Evolutionary conservation across 2,329 filamentous ascomycete genomes (phyloP).

Genomic region (Cladophialophora immunda): DNA sequence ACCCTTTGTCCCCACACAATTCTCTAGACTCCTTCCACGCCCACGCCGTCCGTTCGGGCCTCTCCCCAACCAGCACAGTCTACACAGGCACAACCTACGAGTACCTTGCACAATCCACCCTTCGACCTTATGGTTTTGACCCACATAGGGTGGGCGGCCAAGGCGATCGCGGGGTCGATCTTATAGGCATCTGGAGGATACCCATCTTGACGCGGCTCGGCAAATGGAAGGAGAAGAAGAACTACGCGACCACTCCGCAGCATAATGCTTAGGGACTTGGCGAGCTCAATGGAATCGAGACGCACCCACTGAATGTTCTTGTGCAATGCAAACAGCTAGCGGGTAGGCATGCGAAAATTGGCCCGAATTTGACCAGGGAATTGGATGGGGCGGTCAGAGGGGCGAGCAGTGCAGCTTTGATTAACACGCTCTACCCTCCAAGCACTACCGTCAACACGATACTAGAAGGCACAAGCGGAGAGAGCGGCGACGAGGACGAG

Average conservation of each 20-base stretch:
- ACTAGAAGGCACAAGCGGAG: neutral
- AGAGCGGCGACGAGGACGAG: neutral
- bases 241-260: neutral
- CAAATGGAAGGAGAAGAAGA: constrained; percentile 17
- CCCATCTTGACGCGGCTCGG: constrained; percentile 39
- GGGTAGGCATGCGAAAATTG: constrained; percentile 46
- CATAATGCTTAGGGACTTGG: neutral
- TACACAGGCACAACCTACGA: constrained; percentile 59
- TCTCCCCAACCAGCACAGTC: constrained; percentile 50
- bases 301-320: constrained; percentile 51
- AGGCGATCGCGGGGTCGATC: constrained; percentile 57
- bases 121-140: constrained; percentile 51
- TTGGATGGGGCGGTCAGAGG: constrained; percentile 64
- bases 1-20: constrained; percentile 25
- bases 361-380: constrained; percentile 56
- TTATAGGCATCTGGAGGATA: constrained; percentile 56
- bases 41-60: constrained; percentile 50
- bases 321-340: constrained; percentile 58
- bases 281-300: constrained; percentile 26
- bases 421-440: constrained; percentile 4
- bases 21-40: constrained; percentile 51
- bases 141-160: constrained; percentile 56
- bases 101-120: constrained; percentile 52
- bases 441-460: neutral
- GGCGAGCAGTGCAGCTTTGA: constrained; percentile 17